Percentiles rank a stretch among this genome's conserved stretches.
These are phyloP conservation scores for Tolypocladium paradoxum DNA, from an alignment of 2,329 filamentous ascomycete genomes.

Conservation along the genomic window DNA sequence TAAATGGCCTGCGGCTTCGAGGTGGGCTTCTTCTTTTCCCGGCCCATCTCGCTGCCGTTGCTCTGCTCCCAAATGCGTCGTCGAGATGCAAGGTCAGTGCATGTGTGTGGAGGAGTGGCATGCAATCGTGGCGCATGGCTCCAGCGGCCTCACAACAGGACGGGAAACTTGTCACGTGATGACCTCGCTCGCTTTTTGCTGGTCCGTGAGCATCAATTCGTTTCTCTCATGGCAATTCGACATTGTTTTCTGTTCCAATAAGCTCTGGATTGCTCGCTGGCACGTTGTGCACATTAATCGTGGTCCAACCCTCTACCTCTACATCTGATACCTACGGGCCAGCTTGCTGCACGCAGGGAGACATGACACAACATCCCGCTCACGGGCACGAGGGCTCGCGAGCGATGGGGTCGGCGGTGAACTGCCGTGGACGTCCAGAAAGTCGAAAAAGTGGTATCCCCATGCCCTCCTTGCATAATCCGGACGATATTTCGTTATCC, in stretches of 20 bases:
- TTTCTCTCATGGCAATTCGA: background rate
- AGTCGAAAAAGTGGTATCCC: background rate
- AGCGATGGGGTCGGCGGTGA: background rate
- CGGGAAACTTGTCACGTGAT: background rate
- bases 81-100: too few relatives aligned
- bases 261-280: too few relatives aligned
- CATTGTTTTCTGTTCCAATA: too few relatives aligned
- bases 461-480: background rate
- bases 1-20: slow-evolving; percentile 16
- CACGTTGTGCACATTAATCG: too few relatives aligned
- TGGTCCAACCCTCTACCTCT: too few relatives aligned
- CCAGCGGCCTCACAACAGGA: background rate
- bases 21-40: background rate
- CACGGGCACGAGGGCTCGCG: background rate
- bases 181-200: background rate
- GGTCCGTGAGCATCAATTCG: background rate
- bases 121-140: background rate
- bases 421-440: background rate
- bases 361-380: too few relatives aligned
- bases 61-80: background rate
- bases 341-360: too few relatives aligned
- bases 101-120: too few relatives aligned
- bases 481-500: background rate
- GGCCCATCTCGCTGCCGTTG: background rate
- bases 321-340: too few relatives aligned